phyloP scores from a whole-genome alignment of 2,329 filamentous ascomycete species.

The Aureobasidium sp. region DNA sequence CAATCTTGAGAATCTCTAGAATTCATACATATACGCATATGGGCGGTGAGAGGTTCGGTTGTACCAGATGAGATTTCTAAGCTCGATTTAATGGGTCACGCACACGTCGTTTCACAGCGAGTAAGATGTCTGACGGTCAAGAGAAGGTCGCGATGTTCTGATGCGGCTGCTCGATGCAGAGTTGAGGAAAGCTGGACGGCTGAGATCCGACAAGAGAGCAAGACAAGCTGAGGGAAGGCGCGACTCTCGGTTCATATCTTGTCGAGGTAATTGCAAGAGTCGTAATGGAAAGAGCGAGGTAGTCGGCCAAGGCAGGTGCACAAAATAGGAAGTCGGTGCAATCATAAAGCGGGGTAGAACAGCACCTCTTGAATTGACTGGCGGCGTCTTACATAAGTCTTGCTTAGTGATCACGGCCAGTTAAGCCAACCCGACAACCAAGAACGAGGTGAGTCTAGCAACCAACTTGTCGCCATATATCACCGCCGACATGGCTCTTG shows the following conservation, averaged over 20 bases:
- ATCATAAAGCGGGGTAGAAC: neutral
- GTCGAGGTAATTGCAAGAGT: neutral
- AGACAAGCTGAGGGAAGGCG: neutral
- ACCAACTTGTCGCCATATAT: conserved; percentile 1
- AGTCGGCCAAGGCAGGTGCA: neutral
- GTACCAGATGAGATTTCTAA: neutral
- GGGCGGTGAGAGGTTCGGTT: neutral
- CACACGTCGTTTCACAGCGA: neutral
- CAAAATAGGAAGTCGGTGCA: neutral
- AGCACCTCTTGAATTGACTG: neutral
- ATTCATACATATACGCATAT: too few relatives aligned
- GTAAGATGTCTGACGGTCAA: neutral
- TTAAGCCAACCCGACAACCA: conserved; percentile 10
- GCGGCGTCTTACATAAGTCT: conserved; percentile 13
- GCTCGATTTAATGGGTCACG: neutral
- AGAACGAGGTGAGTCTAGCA: neutral
- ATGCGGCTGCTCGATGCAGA: neutral
- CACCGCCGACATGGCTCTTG: neutral
- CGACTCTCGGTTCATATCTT: neutral
- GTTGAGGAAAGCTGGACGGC: neutral
- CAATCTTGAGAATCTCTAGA: too few relatives aligned
- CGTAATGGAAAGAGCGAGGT: neutral
- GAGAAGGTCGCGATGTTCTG: neutral
- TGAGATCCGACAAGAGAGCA: neutral
- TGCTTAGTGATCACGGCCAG: conserved; percentile 12